Conservation (phyloP, 768 basidiomycete genomes). For the Russula abietina region DNA sequence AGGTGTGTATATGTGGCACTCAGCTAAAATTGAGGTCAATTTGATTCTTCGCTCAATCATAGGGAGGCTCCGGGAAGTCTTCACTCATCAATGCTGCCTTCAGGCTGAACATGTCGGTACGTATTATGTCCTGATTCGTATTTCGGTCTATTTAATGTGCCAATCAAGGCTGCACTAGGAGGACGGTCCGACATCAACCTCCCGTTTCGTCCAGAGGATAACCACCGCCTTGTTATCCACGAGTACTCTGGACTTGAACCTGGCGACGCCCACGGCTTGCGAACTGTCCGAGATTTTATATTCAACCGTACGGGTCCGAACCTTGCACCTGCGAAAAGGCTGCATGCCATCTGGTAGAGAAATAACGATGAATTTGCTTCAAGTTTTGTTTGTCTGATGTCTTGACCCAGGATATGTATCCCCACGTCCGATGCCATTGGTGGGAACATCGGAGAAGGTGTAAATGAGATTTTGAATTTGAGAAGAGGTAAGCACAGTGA, state of each 20-base stretch:
- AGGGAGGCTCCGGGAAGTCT: constrained; percentile 1
- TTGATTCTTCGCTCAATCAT: background rate
- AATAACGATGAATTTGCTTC: background rate
- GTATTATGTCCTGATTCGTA: background rate
- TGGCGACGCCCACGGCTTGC: background rate
- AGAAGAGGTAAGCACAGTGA: background rate
- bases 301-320: background rate
- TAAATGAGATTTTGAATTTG: background rate
- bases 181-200: background rate
- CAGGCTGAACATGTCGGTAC: background rate
- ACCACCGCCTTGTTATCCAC: background rate
- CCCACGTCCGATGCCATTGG: background rate
- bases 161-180: background rate
- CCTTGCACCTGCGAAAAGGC: background rate
- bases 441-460: background rate
- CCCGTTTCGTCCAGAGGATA: background rate
- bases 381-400: background rate
- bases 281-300: background rate
- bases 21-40: background rate
- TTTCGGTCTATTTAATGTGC: background rate
- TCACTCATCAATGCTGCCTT: background rate
- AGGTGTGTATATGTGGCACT: background rate
- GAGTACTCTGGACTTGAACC: background rate
- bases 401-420: background rate
- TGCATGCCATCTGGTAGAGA: constrained; percentile 7